Base-by-base conservation (phyloP, 345 rosid species). In the Sisymbrium altissimum region DNA sequence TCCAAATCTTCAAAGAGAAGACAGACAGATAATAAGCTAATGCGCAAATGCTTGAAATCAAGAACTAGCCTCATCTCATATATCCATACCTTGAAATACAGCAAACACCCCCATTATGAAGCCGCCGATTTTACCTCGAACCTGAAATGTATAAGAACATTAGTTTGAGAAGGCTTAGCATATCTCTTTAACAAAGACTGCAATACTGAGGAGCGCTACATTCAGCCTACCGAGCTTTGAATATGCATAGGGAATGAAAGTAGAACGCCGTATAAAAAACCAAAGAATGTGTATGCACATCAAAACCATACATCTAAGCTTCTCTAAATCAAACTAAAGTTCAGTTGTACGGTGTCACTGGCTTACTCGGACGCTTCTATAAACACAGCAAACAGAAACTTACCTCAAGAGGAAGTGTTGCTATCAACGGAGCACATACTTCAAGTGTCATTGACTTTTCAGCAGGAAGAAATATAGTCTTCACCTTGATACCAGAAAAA, bases 331-430 rank as follows among this genome's bases (percentile, higher is more conserved):
- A 67, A n/a, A 32, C 5, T 48, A 44, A 41, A 21, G 39, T 43
- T 17, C 29, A 15, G 68, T 32, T 30, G 1, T 19, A 73, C 1
- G 11, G n/a, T 41, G 56, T 23, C 64, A 41, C 65, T 43, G 49
- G 58, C 32, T 8, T 23, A 45, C 19, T 23, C 43, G 4, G 45
- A 52, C 30, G 63, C 40, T 35, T 63, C 9, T 40, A 68, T 15
- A 60, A 15, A 13, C n/a, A 57, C 5, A 64, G 29, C 3, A 10
- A 58, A 66, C 39, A 13, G 19, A 56, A 64, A 82, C 78, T 71
- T 63, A 85, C 97, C 91, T 95, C 98, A 80, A 95, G 82, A 73
- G 98, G 97, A 76, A 95, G 96, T 25, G 97, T 95, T 64, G 98
- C 97, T 78, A 95, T 90, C 80, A 92, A 74, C 25, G 99, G 99